Conservation (phyloP, 129 eudicot genomes). For the Scalesia atractyloides region DNA sequence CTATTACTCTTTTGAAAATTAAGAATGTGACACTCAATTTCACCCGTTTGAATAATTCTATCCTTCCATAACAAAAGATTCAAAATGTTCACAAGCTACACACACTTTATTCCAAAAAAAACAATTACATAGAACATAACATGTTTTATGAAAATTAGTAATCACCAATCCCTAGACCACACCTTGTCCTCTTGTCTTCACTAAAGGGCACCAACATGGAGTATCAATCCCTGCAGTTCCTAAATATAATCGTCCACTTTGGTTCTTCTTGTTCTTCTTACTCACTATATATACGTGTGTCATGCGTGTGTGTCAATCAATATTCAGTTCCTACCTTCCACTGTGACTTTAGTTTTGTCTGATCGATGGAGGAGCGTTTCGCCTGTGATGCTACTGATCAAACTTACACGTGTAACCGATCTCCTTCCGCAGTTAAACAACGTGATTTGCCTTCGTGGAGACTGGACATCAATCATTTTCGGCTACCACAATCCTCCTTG, state of each 20-base stretch:
- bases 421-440: constrained; percentile 13
- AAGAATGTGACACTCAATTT: no score
- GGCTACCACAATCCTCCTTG: constrained; percentile 4
- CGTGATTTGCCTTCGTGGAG: constrained; percentile 24
- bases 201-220: constrained; percentile 1
- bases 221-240: constrained; percentile 10
- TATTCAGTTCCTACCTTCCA: no score
- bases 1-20: no score
- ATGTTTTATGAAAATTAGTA: not conserved
- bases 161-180: constrained; percentile 5
- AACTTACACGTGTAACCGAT: not conserved
- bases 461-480: constrained; percentile 32
- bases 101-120: not conserved
- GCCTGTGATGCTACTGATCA: constrained; percentile 1
- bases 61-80: no score
- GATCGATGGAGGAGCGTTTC: constrained; percentile 28
- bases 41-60: no score
- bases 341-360: not conserved
- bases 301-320: not conserved
- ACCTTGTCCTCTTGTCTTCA: constrained; percentile 20
- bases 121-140: not conserved
- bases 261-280: constrained; percentile 4
- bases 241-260: constrained; percentile 19
- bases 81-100: no score
- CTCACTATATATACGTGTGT: not conserved